These are phyloP conservation scores for Curvularia lunata DNA, from an alignment of 2,329 filamentous ascomycete genomes.

Conservation along the genomic window DNA sequence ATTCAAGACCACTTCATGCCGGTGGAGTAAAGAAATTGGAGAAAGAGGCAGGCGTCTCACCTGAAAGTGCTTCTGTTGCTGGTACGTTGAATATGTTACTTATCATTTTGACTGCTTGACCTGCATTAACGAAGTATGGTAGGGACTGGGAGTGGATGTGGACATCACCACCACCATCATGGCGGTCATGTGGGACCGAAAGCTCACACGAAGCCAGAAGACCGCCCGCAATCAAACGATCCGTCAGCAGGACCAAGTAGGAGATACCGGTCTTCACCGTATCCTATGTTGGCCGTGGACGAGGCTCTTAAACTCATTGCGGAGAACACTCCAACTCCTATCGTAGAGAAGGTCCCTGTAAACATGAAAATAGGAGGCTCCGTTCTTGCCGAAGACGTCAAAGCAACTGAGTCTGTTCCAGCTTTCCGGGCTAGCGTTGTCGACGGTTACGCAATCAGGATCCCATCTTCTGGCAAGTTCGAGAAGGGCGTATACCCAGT, in stretches of 20 bases:
- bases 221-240: conserved; percentile 65
- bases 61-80: conserved; percentile 21
- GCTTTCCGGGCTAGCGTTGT: conserved; percentile 96
- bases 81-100: conserved; percentile 16
- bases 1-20: conserved; percentile 79
- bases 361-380: conserved; percentile 71
- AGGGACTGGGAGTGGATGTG: conserved; percentile 35
- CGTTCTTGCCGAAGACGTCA: conserved; percentile 83
- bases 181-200: conserved; percentile 56
- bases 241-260: conserved; percentile 66
- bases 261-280: conserved; percentile 84
- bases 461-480: conserved; percentile 51
- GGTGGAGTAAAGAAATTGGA: conserved; percentile 86
- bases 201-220: conserved; percentile 72
- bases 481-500: conserved; percentile 85
- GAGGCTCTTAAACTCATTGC: conserved; percentile 77
- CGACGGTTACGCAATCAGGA: conserved; percentile 79
- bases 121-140: conserved; percentile 1
- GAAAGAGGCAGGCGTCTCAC: conserved; percentile 69
- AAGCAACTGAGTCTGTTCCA: conserved; percentile 81
- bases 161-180: conserved; percentile 49
- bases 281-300: conserved; percentile 86
- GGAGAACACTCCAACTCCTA: conserved; percentile 72
- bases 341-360: conserved; percentile 65
- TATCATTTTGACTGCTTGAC: too few relatives aligned